phyloP scores from a whole-genome alignment of 2,329 filamentous ascomycete genomes.

The Talaromyces sp. region DNA sequence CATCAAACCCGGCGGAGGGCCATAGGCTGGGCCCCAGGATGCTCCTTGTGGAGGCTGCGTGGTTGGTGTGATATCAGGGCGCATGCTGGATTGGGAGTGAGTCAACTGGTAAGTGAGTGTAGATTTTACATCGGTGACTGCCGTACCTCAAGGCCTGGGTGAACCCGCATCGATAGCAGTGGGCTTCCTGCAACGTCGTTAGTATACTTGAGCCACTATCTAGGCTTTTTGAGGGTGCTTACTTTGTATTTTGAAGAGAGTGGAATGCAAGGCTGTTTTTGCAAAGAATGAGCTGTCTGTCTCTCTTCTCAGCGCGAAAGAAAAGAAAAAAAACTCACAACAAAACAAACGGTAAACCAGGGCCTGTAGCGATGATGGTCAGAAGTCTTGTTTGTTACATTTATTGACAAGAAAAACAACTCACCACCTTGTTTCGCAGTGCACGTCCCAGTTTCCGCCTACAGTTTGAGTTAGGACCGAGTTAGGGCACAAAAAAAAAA shows the following conservation, averaged over 20 bases:
- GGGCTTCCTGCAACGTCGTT: constrained; percentile 30
- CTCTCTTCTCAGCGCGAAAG: background rate
- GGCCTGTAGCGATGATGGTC: constrained; percentile 23
- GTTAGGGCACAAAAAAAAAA: background rate
- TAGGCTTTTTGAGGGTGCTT: background rate
- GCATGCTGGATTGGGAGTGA: constrained; percentile 21
- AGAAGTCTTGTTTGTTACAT: background rate
- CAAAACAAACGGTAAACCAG: constrained; percentile 43
- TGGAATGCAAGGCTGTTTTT: constrained; percentile 32
- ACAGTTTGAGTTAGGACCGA: background rate
- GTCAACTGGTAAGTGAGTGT: background rate
- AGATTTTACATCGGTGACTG: too few species aligned
- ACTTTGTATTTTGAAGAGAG: constrained; percentile 37
- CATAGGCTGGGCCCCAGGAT: constrained; percentile 19
- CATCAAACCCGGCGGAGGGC: background rate
- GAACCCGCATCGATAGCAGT: constrained; percentile 33
- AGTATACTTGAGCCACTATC: background rate
- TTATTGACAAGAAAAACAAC: constrained; percentile 8
- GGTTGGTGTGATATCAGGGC: constrained; percentile 33
- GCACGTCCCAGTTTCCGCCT: constrained; percentile 42
- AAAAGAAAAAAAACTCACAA: constrained; percentile 24
- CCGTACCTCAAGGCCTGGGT: constrained; percentile 33
- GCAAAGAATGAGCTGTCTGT: background rate
- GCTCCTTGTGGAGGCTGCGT: constrained; percentile 27
- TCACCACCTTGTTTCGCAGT: constrained; percentile 40